Base-by-base conservation (phyloP, 129 eudicot genomes). In the Flaveria robusta region DNA sequence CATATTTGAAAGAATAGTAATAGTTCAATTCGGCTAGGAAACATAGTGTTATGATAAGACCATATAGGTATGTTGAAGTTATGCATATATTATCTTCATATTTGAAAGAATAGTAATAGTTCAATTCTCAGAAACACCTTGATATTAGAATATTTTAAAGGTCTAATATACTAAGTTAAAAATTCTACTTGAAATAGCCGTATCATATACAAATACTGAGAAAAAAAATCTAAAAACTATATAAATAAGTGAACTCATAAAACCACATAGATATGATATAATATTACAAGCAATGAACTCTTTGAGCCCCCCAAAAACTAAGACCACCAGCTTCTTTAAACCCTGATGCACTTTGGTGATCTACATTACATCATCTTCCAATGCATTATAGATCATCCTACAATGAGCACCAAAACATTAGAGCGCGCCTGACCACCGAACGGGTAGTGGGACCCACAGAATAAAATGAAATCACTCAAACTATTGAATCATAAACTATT, bases 341-440 rank as follows among this genome's bases (percentile, higher is more conserved):
- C 50, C 7, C 29, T 27, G 46, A 51, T 65, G n/a, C 66, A 76
- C 55, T 52, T 76, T 12, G 79, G 71, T 15, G n/a, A 27, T 8
- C 37, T 55, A 65, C 42, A 49, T 46, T 23, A 89, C 96, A 7
- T 92, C 97, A 6, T 92, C 97, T 72, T 92, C 97, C 62, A 92
- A 82, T 41, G 92, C 89, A 47, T 79, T 79, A 77, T 86, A 92
- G 66, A 92, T 89, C 85, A 80, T 60, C 97, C 97, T 92, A 64
- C 83, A 87, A 39, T 15, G 24, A 58, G 9, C 59, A 22, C 24
- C 27, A 59, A 43, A 11, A 13, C 12, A 78, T 67, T 9, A 62
- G n/a, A 26, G 42, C 1, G 42, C 23, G 9, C 42, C 27, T 26
- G n/a, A 51, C 8, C 20, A 51, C 3, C 22, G 20, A 4, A 50